A percentile compares a stretch with the other conserved stretches of the same genome.
These are phyloP conservation scores for Ogataea siamensis DNA, from an alignment of 805 yeast genomes.

Conservation along the genomic window DNA sequence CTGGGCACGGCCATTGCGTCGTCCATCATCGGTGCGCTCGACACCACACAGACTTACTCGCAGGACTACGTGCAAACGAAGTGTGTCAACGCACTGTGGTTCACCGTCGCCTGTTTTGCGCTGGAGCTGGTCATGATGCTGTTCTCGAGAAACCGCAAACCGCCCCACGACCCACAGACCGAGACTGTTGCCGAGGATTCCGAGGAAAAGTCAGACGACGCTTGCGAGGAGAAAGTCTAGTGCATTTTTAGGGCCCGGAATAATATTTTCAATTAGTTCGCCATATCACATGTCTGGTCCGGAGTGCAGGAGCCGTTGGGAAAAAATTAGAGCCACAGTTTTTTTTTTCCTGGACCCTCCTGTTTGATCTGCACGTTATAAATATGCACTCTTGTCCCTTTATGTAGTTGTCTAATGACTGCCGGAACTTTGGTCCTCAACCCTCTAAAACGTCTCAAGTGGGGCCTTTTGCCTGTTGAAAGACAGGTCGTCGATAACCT, in stretches of 20 bases:
- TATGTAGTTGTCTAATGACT: neutral
- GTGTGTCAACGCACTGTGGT: slow-evolving; percentile 4
- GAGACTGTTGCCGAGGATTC: neutral
- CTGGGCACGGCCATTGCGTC: slow-evolving; percentile 5
- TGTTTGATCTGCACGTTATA: neutral
- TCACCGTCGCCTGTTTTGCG: slow-evolving; percentile 2
- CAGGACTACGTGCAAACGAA: slow-evolving; percentile 2
- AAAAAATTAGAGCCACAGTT: neutral
- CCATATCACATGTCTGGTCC: neutral
- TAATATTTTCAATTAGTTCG: neutral
- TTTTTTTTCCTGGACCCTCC: neutral
- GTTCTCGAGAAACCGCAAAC: neutral
- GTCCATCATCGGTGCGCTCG: slow-evolving; percentile 6
- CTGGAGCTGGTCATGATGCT: slow-evolving; percentile 3
- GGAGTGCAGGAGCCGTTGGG: neutral
- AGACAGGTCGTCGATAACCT: neutral
- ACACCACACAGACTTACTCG: neutral
- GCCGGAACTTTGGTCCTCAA: neutral
- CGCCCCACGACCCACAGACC: neutral
- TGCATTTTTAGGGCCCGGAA: neutral
- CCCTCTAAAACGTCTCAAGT: neutral
- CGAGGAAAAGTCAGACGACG: neutral
- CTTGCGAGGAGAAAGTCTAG: neutral
- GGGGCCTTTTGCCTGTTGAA: neutral
- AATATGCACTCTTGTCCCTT: neutral